Base-by-base conservation (phyloP, 2,329 filamentous ascomycete genomes). In the Colletotrichum spaethianum region DNA sequence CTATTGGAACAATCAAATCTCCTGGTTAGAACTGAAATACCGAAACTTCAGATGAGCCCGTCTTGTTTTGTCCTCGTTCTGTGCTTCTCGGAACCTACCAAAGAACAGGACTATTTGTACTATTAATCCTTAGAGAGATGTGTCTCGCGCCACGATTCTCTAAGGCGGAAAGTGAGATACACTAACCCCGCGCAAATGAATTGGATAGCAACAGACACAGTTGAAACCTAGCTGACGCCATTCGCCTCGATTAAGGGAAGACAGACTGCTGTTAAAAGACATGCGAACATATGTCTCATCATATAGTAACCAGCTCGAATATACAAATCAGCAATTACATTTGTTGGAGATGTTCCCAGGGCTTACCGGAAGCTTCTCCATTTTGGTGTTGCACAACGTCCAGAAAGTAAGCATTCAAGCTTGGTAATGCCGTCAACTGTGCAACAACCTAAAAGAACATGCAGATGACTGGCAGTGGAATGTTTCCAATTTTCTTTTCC, bases 151-250 rank as follows among this genome's bases (percentile, higher is more conserved):
- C 67, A 70, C 6, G 52, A 44, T 6, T 50, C 61, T 9, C 67
- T 62, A 4, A 70, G 44, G 0, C 44, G n/a, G 3, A 66, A 26
- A 1, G 67, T 66, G 0, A 60, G 36, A 14, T 59, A 65, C 20
- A 60, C 53, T 1, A 70, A 28, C 12, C 28, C 53, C 1, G 61
- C 67, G 28, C 61, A 65, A 1, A 55, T 44, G 11, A 65, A 46
- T 31, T 70, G 44, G 16, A 65, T 65, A 9, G 26, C 36, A 4
- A 44, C 77, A 14, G 82, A 84, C 69, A 95, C 91, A 1, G 93
- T 95, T 56, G 88, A 91, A 79, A 95, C 95, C 93, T 93, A 95
- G 0, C 94, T 94, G 0, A 96, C 91, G 2, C 94, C 94, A 65
- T 96, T 92, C 36, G 81, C 83, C 70, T 94, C 85, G 16, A 95